These are phyloP conservation scores for Capsicum rhomboideum DNA, from an alignment of 257 asterid species.

Conservation along the genomic window DNA sequence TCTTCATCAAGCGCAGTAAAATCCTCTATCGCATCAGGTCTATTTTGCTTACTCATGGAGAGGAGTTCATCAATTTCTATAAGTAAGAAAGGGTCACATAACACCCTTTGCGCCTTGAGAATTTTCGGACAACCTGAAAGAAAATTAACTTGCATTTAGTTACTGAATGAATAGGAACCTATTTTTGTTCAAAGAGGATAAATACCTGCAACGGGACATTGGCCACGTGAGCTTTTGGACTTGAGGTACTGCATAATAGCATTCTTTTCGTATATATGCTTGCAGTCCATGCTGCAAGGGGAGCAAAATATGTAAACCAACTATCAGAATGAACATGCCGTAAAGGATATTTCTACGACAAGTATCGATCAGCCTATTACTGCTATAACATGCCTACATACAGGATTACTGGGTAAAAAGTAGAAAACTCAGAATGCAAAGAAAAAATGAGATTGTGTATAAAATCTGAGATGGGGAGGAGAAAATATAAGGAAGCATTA, in stretches of 20 bases:
- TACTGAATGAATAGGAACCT: neutral
- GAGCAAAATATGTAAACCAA: conserved; percentile 3
- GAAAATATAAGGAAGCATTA: neutral
- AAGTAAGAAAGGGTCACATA: conserved; percentile 55
- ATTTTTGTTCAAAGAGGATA: neutral
- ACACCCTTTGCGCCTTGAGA: conserved; percentile 37
- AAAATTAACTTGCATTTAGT: neutral
- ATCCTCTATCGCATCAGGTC: conserved; percentile 58
- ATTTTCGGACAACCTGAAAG: conserved; percentile 73
- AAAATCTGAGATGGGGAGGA: neutral
- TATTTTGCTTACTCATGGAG: conserved; percentile 32
- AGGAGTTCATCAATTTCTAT: conserved; percentile 82
- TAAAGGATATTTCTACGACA: neutral
- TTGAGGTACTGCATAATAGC: conserved; percentile 47
- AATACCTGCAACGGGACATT: conserved; percentile 79
- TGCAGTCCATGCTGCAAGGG: conserved; percentile 71
- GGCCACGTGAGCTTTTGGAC: conserved; percentile 27
- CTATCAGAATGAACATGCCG: neutral
- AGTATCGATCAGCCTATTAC: neutral
- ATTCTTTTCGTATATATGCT: conserved; percentile 74
- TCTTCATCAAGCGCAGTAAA: conserved; percentile 45
- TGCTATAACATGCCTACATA: neutral
- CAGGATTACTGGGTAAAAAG: neutral
- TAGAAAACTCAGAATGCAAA: neutral
- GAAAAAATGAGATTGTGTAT: neutral